Percentiles rank a stretch among this genome's conserved stretches.
Evolutionary conservation across 2,329 filamentous ascomycete genomes (phyloP).

Genomic region (Cordyceps cateniannulata): DNA sequence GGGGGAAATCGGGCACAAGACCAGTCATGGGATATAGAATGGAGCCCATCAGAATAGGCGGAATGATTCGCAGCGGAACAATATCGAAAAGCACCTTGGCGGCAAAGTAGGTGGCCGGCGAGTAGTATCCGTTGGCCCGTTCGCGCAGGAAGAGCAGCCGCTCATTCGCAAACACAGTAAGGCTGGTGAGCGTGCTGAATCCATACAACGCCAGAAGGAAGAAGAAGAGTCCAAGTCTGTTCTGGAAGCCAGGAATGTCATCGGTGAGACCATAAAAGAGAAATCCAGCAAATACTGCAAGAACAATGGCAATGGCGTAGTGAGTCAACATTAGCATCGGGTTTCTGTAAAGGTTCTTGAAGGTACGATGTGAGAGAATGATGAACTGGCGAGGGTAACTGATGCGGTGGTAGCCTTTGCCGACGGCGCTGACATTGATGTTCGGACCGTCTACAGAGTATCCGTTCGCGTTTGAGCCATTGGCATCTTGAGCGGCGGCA

Average conservation of each 20-base stretch:
- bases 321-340: constrained; percentile 98
- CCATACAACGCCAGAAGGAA: constrained; percentile 94
- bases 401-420: constrained; percentile 77
- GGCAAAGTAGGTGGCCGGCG: constrained; percentile 86
- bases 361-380: constrained; percentile 85
- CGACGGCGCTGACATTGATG: constrained; percentile 50
- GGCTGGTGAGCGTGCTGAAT: constrained; percentile 89
- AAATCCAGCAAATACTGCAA: constrained; percentile 90
- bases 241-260: constrained; percentile 96
- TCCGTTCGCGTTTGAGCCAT: constrained; percentile 54
- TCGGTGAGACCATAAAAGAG: constrained; percentile 95
- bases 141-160: constrained; percentile 87
- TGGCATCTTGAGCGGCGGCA: constrained; percentile 56
- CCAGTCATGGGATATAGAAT: constrained; percentile 99
- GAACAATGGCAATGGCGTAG: constrained; percentile 91
- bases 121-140: constrained; percentile 93
- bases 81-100: constrained; percentile 99
- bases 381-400: constrained; percentile 75
- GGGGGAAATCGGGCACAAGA: constrained; percentile 68
- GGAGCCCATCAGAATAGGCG: constrained; percentile 87
- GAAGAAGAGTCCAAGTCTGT: constrained; percentile 93
- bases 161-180: constrained; percentile 90
- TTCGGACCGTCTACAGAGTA: constrained; percentile 40
- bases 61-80: constrained; percentile 85
- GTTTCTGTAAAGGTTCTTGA: constrained; percentile 96